Conservation (phyloP, 2,329 filamentous ascomycete genomes). For the Nannizzia gypsea region DNA sequence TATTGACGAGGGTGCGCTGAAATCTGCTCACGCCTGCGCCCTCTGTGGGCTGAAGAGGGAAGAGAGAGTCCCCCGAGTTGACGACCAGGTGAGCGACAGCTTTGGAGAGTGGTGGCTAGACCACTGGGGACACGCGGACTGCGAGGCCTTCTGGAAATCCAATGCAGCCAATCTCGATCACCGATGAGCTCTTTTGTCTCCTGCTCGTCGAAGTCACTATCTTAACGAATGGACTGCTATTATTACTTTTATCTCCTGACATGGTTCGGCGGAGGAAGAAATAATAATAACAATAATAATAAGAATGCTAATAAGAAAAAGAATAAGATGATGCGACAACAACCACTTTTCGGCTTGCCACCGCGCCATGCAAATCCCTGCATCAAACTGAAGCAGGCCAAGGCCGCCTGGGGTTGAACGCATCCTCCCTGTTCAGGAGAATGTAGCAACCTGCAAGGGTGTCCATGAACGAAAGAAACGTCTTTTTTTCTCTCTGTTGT, state of each 20-base stretch:
- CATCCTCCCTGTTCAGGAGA: neutral
- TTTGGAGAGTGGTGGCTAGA: slow-evolving; percentile 97
- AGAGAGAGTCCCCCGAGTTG: slow-evolving; percentile 65
- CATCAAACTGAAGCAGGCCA: neutral
- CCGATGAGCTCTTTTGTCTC: neutral
- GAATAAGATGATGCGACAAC: too few relatives aligned
- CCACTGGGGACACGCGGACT: slow-evolving; percentile 69
- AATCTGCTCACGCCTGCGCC: slow-evolving; percentile 63
- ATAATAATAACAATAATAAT: too few relatives aligned
- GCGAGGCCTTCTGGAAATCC: slow-evolving; percentile 73
- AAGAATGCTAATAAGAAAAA: too few relatives aligned
- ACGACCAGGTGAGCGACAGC: slow-evolving; percentile 69
- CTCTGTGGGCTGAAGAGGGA: slow-evolving; percentile 82
- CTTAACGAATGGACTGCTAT: neutral
- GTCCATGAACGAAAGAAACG: neutral
- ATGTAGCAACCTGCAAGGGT: neutral
- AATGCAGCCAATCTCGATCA: slow-evolving; percentile 32
- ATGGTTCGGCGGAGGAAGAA: neutral
- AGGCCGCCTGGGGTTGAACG: neutral
- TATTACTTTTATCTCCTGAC: too few relatives aligned
- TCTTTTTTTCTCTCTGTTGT: neutral
- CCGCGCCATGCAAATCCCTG: neutral
- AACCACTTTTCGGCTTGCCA: neutral
- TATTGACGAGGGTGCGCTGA: slow-evolving; percentile 53
- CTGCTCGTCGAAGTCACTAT: neutral